Percentiles rank a stretch among this genome's conserved stretches.
These are phyloP conservation scores for Paralagenidium karlingii DNA, from an alignment of 352 stramenopile species.

Conservation along the genomic window DNA sequence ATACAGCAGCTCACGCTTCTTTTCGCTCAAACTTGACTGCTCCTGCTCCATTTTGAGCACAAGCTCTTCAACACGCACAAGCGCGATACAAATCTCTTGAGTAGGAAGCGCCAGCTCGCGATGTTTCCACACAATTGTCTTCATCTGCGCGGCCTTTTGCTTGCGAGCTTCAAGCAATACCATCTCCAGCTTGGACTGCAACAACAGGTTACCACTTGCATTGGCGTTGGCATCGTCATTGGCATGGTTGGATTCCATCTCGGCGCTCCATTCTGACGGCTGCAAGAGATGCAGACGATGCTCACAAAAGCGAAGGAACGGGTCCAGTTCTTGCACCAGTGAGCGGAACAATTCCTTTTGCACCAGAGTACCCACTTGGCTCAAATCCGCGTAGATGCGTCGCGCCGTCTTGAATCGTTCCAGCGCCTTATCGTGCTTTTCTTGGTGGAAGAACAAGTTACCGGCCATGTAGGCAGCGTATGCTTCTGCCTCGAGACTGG, in stretches of 20 bases:
- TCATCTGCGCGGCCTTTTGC: conserved; percentile 74
- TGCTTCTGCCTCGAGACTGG: conserved; percentile 78
- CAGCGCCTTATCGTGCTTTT: conserved; percentile 70
- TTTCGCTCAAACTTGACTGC: conserved; percentile 18
- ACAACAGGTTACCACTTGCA: conserved; percentile 48
- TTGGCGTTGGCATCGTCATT: no score
- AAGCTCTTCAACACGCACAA: conserved; percentile 66
- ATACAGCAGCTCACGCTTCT: conserved; percentile 56
- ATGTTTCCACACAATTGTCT: conserved; percentile 69
- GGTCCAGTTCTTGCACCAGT: conserved; percentile 59
- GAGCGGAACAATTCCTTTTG: conserved; percentile 70
- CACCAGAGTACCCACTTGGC: conserved; percentile 63
- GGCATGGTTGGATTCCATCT: conserved; percentile 14
- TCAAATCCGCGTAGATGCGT: conserved; percentile 76
- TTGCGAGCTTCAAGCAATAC: conserved; percentile 74
- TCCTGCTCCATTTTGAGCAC: conserved; percentile 41
- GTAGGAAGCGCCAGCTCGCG: conserved; percentile 57
- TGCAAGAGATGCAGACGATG: conserved; percentile 46
- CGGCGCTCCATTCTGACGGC: conserved; percentile 25
- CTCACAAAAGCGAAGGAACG: conserved; percentile 79
- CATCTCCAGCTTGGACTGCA: conserved; percentile 78
- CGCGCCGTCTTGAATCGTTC: conserved; percentile 69
- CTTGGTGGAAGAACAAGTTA: conserved; percentile 81
- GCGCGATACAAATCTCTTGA: conserved; percentile 50
- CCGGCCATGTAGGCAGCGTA: conserved; percentile 84